Evolutionary conservation across 73 alveolate genomes (phyloP).

Genomic region (Blepharisma japonicum): DNA sequence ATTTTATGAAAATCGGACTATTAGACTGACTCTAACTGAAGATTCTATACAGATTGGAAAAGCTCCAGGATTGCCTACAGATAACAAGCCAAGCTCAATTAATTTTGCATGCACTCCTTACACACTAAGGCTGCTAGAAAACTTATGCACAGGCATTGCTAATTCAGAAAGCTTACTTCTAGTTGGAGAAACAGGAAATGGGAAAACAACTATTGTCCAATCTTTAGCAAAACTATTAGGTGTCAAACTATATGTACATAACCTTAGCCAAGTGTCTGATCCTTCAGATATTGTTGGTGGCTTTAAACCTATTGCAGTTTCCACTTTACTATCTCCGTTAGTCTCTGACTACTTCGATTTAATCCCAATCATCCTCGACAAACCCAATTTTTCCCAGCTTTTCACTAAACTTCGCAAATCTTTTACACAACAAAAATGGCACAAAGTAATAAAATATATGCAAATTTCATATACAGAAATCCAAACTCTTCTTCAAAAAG

Average conservation of each 20-base stretch:
- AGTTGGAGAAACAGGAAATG: conserved; percentile 99
- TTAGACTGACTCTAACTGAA: background rate
- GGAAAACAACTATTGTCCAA: conserved; percentile 92
- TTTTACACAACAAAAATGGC: conserved; percentile 65
- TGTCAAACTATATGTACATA: conserved; percentile 85
- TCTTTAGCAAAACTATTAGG: conserved; percentile 78
- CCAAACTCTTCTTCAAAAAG: too few species aligned
- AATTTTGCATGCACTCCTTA: background rate
- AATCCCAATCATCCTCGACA: conserved; percentile 55
- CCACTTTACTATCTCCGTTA: background rate
- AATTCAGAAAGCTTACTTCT: conserved; percentile 75
- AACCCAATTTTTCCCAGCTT: conserved; percentile 68
- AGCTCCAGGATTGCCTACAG: background rate
- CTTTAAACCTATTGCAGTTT: conserved; percentile 89
- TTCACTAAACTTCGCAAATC: conserved; percentile 62
- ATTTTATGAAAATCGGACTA: background rate
- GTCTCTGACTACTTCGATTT: conserved; percentile 59
- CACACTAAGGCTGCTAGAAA: conserved; percentile 61
- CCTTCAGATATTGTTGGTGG: conserved; percentile 97
- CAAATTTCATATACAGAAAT: background rate
- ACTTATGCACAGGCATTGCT: conserved; percentile 58
- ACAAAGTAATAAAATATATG: conserved; percentile 69
- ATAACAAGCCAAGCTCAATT: background rate
- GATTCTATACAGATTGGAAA: conserved; percentile 2
- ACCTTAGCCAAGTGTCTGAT: conserved; percentile 93